Evolutionary conservation across 345 rosid genomes (phyloP), one percentile per base, ranked within the genome.

Genomic region (Eutrema yunnanense): DNA sequence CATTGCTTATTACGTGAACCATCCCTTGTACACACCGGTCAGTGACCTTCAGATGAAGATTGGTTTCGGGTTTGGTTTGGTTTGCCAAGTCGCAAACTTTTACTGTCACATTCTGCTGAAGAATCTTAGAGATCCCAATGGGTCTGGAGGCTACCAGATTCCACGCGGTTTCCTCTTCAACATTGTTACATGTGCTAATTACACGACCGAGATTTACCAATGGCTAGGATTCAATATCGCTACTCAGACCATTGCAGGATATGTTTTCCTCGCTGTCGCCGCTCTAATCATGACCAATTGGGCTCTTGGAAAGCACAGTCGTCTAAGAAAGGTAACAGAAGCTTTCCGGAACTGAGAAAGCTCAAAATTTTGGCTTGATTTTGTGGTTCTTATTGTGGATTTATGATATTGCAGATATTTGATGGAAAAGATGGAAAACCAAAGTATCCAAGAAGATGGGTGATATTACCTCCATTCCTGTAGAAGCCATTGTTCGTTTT

Each of bases 211-310:
- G 82, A 92, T 92, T 55, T 95, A 95, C 76, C 99, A 95, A 75
- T 95, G 98, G 99, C 42, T 95, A 72, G 99, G 98, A 50, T 95
- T 92, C 90, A 95, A 95, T 57, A 83, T 90, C 26, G 99, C 99
- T 0, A 95, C 97, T 1, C 99, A 95, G 86, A 95, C 97, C 9
- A 46, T 88, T 53, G 96, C 98, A 0, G 99, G 98, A 63, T 95
- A 88, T 14, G 56, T 92, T 55, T 95, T 95, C 81, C 87, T 88
- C 13, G 80, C 82, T 72, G 97, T 92, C 60, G 99, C 99, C 0
- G 19, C 96, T 73, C 11, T 54, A 26, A 95, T 92, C 82, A 95
- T 95, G 99, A 88, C 94, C 59, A 95, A 92, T 27, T 95, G 99
- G 99, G 99, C 99, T 67, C 92, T 95, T 42, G 87, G 94, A 48